Percentiles rank a stretch among this genome's conserved stretches.
Evolutionary conservation across 768 basidiomycete species (phyloP).

Genomic region (Rhizopogon rudus): DNA sequence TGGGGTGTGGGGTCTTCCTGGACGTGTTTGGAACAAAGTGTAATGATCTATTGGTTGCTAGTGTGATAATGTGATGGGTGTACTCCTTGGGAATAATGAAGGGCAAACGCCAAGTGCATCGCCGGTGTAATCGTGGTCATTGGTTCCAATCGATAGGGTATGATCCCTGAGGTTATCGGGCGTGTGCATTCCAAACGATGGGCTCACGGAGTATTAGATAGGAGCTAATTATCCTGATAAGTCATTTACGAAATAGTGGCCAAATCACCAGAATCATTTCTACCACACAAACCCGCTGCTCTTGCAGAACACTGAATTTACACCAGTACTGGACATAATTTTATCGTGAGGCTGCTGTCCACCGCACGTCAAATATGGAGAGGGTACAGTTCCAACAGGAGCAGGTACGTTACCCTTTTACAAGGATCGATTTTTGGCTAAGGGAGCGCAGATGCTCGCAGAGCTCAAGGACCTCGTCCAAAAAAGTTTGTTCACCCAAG

Average conservation of each 20-base stretch:
- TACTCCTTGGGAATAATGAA: background rate
- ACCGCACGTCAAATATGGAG: conserved; percentile 56
- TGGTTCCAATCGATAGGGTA: too few relatives aligned
- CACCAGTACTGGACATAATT: background rate
- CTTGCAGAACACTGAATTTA: background rate
- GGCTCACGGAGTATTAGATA: too few relatives aligned
- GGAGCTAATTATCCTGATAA: background rate
- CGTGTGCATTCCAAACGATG: too few relatives aligned
- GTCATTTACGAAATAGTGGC: background rate
- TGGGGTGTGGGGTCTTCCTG: conserved; percentile 63
- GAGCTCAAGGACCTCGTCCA: conserved; percentile 92
- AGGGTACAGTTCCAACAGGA: conserved; percentile 92
- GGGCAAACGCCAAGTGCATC: background rate
- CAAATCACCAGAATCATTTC: background rate
- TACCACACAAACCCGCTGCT: background rate
- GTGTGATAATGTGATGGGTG: background rate
- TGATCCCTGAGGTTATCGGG: too few relatives aligned
- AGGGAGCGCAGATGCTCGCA: conserved; percentile 68
- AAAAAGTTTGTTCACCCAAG: conserved; percentile 79
- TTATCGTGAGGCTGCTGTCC: background rate
- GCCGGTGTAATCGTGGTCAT: background rate
- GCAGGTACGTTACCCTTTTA: conserved; percentile 44
- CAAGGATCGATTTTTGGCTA: background rate
- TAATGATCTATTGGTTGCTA: background rate
- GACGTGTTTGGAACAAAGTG: conserved; percentile 47